Evolutionary conservation across 2,329 filamentous ascomycete species (phyloP).

Genomic region (Fusarium verrucosum): DNA sequence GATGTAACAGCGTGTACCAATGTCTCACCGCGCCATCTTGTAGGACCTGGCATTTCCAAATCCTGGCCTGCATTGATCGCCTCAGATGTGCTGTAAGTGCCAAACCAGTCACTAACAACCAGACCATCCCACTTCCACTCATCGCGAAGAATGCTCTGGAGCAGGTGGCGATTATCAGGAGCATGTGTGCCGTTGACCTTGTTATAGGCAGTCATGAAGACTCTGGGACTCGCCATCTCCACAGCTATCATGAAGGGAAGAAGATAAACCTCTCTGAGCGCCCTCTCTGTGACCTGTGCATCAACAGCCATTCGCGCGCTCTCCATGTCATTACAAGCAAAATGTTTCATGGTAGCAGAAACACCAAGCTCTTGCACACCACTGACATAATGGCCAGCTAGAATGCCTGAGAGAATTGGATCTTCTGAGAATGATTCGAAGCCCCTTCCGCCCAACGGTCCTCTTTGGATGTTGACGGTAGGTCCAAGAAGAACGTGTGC

Average conservation of each 20-base stretch:
- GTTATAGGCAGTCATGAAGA: not conserved
- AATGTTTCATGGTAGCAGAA: slow-evolving; percentile 26
- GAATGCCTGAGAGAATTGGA: not conserved
- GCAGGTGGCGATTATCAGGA: not conserved
- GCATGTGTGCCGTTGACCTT: not conserved
- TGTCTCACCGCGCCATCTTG: not conserved
- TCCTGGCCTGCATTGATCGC: not conserved
- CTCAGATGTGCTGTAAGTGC: not conserved
- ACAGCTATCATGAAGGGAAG: slow-evolving; percentile 5
- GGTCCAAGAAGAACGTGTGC: not conserved
- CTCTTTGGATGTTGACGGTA: not conserved
- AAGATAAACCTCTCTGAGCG: not conserved
- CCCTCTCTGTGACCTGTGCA: not conserved
- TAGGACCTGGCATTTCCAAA: not conserved
- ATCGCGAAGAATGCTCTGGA: not conserved
- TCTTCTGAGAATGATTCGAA: slow-evolving; percentile 3
- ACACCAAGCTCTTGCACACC: slow-evolving; percentile 9
- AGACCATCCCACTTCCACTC: slow-evolving; percentile 1
- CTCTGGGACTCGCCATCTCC: not conserved
- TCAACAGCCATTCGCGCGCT: slow-evolving; percentile 22
- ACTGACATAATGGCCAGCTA: not conserved
- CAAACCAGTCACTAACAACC: not conserved
- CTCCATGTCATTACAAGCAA: slow-evolving; percentile 29
- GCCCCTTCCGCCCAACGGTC: not conserved
- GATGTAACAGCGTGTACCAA: not conserved